Evolutionary conservation across 805 yeast species (phyloP).

Genomic region (Yamadazyma laniorum): DNA sequence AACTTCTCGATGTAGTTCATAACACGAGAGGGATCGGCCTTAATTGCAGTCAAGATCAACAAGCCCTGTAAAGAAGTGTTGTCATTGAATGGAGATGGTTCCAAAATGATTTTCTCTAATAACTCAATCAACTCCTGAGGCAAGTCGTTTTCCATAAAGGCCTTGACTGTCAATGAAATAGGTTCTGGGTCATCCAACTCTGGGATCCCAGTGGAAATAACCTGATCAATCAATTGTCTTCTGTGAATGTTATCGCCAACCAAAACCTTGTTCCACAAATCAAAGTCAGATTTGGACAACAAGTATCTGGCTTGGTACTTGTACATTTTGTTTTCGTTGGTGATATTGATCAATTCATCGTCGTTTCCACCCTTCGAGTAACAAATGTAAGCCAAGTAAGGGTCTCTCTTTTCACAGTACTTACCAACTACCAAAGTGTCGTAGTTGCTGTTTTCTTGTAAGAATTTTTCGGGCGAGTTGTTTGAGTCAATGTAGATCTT

Average conservation of each 20-base stretch:
- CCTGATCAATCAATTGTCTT: constrained; percentile 89
- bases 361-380: constrained; percentile 95
- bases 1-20: constrained; percentile 80
- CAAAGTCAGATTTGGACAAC: constrained; percentile 80
- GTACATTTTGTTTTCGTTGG: constrained; percentile 97
- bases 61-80: constrained; percentile 94
- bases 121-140: constrained; percentile 92
- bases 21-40: constrained; percentile 89
- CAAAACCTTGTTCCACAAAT: constrained; percentile 80
- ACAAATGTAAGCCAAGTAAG: constrained; percentile 95
- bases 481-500: constrained; percentile 97
- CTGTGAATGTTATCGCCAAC: constrained; percentile 76
- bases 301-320: constrained; percentile 98
- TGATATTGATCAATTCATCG: constrained; percentile 82
- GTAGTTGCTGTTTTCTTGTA: constrained; percentile 85
- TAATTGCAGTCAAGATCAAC: constrained; percentile 89
- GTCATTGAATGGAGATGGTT: constrained; percentile 95
- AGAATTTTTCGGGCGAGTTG: constrained; percentile 95
- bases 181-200: constrained; percentile 92
- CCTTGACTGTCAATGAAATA: constrained; percentile 87
- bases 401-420: constrained; percentile 99
- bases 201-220: constrained; percentile 94
- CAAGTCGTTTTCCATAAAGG: constrained; percentile 92
- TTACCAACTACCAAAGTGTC: constrained; percentile 95
- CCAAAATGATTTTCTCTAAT: constrained; percentile 91